Evolutionary conservation across 2,329 filamentous ascomycete genomes (phyloP).

Genomic region (Dactylonectria macrodidyma): DNA sequence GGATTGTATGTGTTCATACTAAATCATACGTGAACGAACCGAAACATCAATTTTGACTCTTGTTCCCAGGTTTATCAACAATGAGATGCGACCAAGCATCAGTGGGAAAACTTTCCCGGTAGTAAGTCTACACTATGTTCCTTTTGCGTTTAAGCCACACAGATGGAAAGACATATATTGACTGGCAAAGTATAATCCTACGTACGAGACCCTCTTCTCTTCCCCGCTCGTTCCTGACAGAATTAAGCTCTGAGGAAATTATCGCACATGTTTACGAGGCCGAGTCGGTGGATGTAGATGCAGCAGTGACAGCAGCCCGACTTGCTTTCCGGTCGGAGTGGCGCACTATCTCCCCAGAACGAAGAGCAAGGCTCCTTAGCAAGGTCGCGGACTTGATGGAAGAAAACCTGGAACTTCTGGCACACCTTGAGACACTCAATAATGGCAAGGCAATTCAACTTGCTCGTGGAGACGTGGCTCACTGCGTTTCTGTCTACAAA

Average conservation of each 20-base stretch:
- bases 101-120: no score
- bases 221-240: no score
- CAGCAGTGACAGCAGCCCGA: constrained; percentile 84
- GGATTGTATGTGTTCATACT: no score
- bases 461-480: constrained; percentile 78
- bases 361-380: constrained; percentile 76
- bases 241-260: constrained; percentile 73
- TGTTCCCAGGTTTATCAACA: no score
- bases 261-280: constrained; percentile 86
- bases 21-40: no score
- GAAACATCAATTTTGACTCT: no score
- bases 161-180: no score
- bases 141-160: no score
- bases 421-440: constrained; percentile 84
- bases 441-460: constrained; percentile 82
- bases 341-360: constrained; percentile 74
- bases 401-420: constrained; percentile 78
- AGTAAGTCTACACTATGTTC: no score
- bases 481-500: constrained; percentile 73
- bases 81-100: no score
- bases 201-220: no score
- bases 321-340: constrained; percentile 82
- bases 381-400: constrained; percentile 84
- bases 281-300: constrained; percentile 84
- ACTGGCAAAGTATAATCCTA: no score